phyloP scores from a whole-genome alignment of 2,329 filamentous ascomycete genomes.

The Aspergillus luchuensis region DNA sequence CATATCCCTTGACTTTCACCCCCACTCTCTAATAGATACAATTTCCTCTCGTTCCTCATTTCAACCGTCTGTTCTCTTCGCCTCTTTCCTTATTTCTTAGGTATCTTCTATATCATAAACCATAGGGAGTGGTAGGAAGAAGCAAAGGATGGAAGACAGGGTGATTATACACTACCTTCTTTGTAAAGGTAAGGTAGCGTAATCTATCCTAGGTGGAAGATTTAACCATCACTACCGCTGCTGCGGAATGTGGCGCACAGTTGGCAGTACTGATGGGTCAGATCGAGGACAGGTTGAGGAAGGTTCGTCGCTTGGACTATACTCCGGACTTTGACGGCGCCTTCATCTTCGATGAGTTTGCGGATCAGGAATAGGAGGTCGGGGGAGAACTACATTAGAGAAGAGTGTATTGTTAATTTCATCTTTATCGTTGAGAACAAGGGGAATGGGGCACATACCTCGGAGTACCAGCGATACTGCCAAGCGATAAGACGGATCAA shows the following conservation, averaged over 20 bases:
- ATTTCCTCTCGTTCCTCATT: too few species aligned
- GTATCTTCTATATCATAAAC: background rate
- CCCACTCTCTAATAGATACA: too few species aligned
- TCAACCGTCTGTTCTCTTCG: too few species aligned
- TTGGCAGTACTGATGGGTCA: slow-evolving; percentile 95
- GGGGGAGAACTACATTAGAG: slow-evolving; percentile 71
- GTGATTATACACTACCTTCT: background rate
- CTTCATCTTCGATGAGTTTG: slow-evolving; percentile 94
- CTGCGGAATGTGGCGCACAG: slow-evolving; percentile 94
- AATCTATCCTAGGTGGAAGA: background rate
- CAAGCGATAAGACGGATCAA: slow-evolving; percentile 91
- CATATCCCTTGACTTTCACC: too few species aligned
- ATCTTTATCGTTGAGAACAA: background rate
- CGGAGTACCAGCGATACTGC: slow-evolving; percentile 99
- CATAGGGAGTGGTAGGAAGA: background rate
- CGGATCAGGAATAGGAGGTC: slow-evolving; percentile 84
- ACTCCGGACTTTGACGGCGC: slow-evolving; percentile 93
- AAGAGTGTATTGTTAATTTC: slow-evolving; percentile 20
- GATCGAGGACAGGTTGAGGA: slow-evolving; percentile 86
- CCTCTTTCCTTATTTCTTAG: too few species aligned
- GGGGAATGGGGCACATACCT: slow-evolving; percentile 55
- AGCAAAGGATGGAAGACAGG: slow-evolving; percentile 10
- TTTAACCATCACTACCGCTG: slow-evolving; percentile 81
- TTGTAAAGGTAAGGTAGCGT: background rate
- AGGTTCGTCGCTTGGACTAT: slow-evolving; percentile 96